Percentiles rank a stretch among this genome's conserved stretches.
These are phyloP conservation scores for Trametes sp. DNA, from an alignment of 1,284 basidiomycete genomes.

Conservation along the genomic window DNA sequence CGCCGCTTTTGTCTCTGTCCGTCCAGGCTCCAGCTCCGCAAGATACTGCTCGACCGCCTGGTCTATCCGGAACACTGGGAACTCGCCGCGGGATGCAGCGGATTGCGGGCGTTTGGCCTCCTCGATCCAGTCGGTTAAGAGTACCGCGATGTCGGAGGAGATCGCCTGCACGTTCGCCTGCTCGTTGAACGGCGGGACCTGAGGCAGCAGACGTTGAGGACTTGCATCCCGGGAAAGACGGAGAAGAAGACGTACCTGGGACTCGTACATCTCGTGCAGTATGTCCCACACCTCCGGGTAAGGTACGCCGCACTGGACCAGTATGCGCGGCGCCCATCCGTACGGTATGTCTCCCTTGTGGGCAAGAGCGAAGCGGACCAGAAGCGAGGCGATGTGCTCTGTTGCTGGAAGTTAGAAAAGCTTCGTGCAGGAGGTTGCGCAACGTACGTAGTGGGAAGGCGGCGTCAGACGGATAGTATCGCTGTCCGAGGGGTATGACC, in stretches of 20 bases:
- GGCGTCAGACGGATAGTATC: constrained; percentile 91
- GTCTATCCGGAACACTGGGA: constrained; percentile 80
- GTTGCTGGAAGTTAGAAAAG: neutral
- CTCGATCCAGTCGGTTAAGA: constrained; percentile 80
- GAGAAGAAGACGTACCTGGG: constrained; percentile 62
- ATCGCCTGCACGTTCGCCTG: constrained; percentile 79
- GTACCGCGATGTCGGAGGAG: constrained; percentile 78
- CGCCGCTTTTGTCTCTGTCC: constrained; percentile 62
- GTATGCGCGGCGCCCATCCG: constrained; percentile 83
- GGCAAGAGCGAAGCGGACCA: constrained; percentile 74
- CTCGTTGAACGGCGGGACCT: constrained; percentile 87
- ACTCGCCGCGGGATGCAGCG: constrained; percentile 57
- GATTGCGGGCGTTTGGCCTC: constrained; percentile 71
- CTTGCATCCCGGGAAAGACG: no score
- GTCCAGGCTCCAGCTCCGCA: constrained; percentile 65
- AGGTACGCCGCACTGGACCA: constrained; percentile 81
- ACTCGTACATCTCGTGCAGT: constrained; percentile 87
- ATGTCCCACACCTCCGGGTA: constrained; percentile 85
- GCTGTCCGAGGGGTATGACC: constrained; percentile 77
- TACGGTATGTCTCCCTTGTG: constrained; percentile 65
- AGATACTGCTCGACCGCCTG: constrained; percentile 75
- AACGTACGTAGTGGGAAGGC: constrained; percentile 86
- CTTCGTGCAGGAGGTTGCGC: neutral
- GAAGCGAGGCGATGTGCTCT: constrained; percentile 75
- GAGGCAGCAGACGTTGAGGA: neutral